A percentile compares a stretch with the other conserved stretches of the same genome.
phyloP scores from a whole-genome alignment of 2,329 filamentous ascomycete genomes.

The Davidsoniella eucalypti region DNA sequence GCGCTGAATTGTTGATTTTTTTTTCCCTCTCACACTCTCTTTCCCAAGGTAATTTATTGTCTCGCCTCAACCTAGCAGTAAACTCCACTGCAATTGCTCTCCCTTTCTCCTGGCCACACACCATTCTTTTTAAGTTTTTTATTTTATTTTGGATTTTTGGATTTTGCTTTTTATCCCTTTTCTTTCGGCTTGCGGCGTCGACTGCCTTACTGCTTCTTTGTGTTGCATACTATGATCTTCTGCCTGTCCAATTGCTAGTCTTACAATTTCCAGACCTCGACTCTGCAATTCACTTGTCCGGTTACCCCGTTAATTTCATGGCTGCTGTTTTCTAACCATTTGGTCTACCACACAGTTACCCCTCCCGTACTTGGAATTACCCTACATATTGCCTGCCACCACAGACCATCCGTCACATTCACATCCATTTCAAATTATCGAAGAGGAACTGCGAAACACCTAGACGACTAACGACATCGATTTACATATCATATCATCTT shows the following conservation, averaged over 20 bases:
- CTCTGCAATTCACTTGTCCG: constrained; percentile 6
- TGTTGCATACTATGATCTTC: not conserved
- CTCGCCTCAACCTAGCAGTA: not conserved
- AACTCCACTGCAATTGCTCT: constrained; percentile 3
- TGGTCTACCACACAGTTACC: constrained; percentile 11
- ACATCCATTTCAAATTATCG: not conserved
- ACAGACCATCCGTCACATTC: constrained; percentile 4
- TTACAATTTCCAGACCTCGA: not conserved
- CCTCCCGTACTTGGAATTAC: constrained; percentile 10
- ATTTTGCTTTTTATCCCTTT: not conserved
- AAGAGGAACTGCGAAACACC: not conserved
- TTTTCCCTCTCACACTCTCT: not conserved
- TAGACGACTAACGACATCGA: not conserved
- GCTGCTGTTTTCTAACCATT: constrained; percentile 7
- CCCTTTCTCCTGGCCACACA: not conserved
- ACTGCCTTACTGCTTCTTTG: not conserved
- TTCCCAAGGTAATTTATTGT: constrained; percentile 5
- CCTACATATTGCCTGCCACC: constrained; percentile 6
- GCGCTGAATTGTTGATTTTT: constrained; percentile 1
- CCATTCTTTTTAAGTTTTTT: not conserved
- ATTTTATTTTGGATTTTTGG: too few relatives aligned
- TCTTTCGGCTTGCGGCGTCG: not conserved
- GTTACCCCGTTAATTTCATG: constrained; percentile 12
- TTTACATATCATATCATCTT: not conserved
- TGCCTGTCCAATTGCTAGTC: not conserved